Evolutionary conservation across 2,329 filamentous ascomycete genomes (phyloP), one percentile per base, ranked within the genome.

Genomic region (Trichoderma citrinoviride): DNA sequence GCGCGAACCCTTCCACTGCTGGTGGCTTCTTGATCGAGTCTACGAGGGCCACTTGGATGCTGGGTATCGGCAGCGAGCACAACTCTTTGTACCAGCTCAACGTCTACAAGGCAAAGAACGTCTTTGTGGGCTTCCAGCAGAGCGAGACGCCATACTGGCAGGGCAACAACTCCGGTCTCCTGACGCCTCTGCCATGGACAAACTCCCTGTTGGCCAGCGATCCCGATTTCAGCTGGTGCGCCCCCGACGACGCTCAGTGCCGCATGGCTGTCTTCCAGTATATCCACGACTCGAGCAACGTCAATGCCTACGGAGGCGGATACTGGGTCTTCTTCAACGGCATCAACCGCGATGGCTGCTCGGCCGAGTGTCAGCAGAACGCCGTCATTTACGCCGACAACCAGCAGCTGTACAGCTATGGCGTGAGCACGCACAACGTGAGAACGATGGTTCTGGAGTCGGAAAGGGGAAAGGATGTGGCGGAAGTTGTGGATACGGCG

Each of bases 1-100:
- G 68, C 46, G 77, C 77, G 58, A 77, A 75, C 53, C 81, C 81
- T 40, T 80, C 77, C 52, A 76, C 77, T 43, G 83, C 78, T 14
- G 78, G 83, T 27, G 81, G 81, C 41, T 70, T 80, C 3, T 73
- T 82, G 4, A 72, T 81, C 44, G 79, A 83, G 68, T 77, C 77
- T 27, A 77, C 77, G 17, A 72, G 74, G 5, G 79, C 80, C 5
- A 81, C 79, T 37, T 86, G 83, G 83, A 73, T 86, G 54, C 75
- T 82, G 54, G 83, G 82, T 29, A 82, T 81, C 3, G 78, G 79
- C 1, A 81, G 79, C 27, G 83, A 86, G 71, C 83, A 86, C 71
- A 73, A 72, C 53, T 76, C 78, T 5, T 72, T 86, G 40, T 86
- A 86, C 72, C 80, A 85, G 68, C 83, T 83, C 71, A 80, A 83